These are phyloP conservation scores for Podaxis carcinomalis DNA, from an alignment of 768 basidiomycete species.

Conservation along the genomic window DNA sequence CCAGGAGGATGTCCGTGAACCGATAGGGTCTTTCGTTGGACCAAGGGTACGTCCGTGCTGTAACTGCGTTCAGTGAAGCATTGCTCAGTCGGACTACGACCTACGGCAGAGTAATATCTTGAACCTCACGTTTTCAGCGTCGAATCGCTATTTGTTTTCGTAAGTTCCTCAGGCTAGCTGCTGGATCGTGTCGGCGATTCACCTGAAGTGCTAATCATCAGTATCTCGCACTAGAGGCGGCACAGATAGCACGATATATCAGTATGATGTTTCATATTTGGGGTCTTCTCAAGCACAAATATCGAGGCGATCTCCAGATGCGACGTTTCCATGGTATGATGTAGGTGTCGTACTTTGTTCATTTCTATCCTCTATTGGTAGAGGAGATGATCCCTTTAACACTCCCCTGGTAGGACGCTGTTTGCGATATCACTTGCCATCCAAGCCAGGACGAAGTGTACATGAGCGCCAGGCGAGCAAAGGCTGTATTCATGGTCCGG, in stretches of 20 bases:
- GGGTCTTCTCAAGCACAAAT: slow-evolving; percentile 16
- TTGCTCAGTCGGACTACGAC: background rate
- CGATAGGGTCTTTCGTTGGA: slow-evolving; percentile 41
- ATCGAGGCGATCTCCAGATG: slow-evolving; percentile 13
- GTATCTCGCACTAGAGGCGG: slow-evolving; percentile 40
- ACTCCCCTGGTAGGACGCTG: slow-evolving; percentile 44
- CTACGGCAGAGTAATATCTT: slow-evolving; percentile 63
- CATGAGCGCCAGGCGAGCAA: slow-evolving; percentile 59
- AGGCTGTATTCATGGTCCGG: slow-evolving; percentile 11
- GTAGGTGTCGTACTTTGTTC: slow-evolving; percentile 11
- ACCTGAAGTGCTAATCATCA: slow-evolving; percentile 1
- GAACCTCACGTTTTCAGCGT: slow-evolving; percentile 64
- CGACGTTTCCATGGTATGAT: slow-evolving; percentile 16
- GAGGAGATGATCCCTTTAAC: background rate
- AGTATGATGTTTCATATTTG: slow-evolving; percentile 48
- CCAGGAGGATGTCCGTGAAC: slow-evolving; percentile 45
- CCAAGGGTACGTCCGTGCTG: slow-evolving; percentile 33
- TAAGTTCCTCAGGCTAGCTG: slow-evolving; percentile 29
- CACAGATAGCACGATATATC: slow-evolving; percentile 43
- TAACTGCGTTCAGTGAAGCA: background rate
- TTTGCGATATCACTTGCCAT: slow-evolving; percentile 64
- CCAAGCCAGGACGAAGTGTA: slow-evolving; percentile 65
- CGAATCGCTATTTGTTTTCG: slow-evolving; percentile 62
- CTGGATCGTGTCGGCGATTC: slow-evolving; percentile 12
- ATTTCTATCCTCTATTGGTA: background rate